phyloP scores from a whole-genome alignment of 2,329 filamentous ascomycete species.

The Verticillium nonalfalfae region DNA sequence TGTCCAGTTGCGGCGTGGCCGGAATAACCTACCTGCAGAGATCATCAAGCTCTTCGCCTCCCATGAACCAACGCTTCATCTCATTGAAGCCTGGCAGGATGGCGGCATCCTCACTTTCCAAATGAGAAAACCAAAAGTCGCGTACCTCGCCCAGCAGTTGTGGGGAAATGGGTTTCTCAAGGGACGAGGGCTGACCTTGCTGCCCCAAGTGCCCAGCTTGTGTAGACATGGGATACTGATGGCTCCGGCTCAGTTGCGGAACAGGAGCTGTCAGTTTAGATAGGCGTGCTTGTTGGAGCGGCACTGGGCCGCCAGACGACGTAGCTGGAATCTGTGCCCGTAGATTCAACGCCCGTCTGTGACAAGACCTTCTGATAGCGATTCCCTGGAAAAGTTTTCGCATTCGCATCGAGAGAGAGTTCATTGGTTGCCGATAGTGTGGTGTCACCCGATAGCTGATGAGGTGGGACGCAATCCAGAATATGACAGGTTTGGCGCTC shows the following conservation, averaged over 20 bases:
- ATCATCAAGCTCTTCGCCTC: constrained; percentile 24
- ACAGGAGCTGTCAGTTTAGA: too few species aligned
- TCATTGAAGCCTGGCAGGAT: constrained; percentile 18
- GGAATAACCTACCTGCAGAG: constrained; percentile 20
- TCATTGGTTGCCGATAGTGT: too few species aligned
- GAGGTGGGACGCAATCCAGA: too few species aligned
- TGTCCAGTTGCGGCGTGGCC: background rate
- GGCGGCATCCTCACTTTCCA: constrained; percentile 17
- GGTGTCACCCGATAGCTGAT: too few species aligned
- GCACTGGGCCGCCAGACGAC: too few species aligned
- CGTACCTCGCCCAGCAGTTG: constrained; percentile 15
- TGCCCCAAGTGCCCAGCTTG: background rate
- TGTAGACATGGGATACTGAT: background rate
- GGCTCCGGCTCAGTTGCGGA: background rate
- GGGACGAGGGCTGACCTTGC: background rate
- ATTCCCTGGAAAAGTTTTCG: too few species aligned
- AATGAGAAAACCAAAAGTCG: constrained; percentile 31
- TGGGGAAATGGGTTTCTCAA: background rate
- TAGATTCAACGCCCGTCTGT: too few species aligned
- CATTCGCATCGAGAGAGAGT: too few species aligned
- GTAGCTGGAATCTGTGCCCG: too few species aligned
- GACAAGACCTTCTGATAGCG: too few species aligned
- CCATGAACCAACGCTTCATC: constrained; percentile 25
- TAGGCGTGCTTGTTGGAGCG: too few species aligned
- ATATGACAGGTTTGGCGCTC: too few species aligned